A percentile compares a stretch with the other conserved stretches of the same genome.
Conservation (phyloP, 2,329 filamentous ascomycete species). For the Penicillium psychrosexuale region DNA sequence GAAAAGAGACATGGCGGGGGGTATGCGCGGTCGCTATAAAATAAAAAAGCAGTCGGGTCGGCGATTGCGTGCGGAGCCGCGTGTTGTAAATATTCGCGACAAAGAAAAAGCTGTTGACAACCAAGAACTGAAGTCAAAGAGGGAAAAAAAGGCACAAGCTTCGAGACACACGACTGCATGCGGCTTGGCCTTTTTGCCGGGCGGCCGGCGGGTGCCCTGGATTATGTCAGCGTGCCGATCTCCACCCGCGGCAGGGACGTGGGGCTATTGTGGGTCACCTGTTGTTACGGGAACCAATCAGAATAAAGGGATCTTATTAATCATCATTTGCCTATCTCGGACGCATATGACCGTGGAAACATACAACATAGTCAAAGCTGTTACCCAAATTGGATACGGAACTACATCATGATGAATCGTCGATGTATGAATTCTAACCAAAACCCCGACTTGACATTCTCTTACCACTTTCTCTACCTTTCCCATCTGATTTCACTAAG, state of each 20-base stretch:
- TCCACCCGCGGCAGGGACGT: not conserved
- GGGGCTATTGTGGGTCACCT: not conserved
- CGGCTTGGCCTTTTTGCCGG: slow-evolving; percentile 3
- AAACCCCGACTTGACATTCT: not conserved
- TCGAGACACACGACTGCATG: slow-evolving; percentile 1
- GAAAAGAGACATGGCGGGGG: slow-evolving; percentile 37
- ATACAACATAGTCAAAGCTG: not conserved
- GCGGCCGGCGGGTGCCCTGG: not conserved
- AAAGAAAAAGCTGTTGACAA: not conserved
- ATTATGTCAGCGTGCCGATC: slow-evolving; percentile 10
- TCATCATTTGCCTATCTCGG: not conserved
- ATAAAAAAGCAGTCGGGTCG: not conserved
- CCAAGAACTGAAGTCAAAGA: not conserved
- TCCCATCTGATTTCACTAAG: too few relatives aligned
- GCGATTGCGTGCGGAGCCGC: not conserved
- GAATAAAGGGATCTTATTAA: not conserved
- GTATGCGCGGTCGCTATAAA: slow-evolving; percentile 2
- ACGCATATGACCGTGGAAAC: not conserved
- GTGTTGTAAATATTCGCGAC: not conserved
- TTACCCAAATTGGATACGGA: not conserved
- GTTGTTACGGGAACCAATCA: not conserved
- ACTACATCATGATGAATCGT: not conserved
- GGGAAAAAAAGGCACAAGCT: not conserved
- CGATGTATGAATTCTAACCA: not conserved
- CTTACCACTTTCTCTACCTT: not conserved